Evolutionary conservation across 1,139 yeast species (phyloP), one percentile per base, ranked within the genome.

Genomic region (Zygosaccharomyces sapae): DNA sequence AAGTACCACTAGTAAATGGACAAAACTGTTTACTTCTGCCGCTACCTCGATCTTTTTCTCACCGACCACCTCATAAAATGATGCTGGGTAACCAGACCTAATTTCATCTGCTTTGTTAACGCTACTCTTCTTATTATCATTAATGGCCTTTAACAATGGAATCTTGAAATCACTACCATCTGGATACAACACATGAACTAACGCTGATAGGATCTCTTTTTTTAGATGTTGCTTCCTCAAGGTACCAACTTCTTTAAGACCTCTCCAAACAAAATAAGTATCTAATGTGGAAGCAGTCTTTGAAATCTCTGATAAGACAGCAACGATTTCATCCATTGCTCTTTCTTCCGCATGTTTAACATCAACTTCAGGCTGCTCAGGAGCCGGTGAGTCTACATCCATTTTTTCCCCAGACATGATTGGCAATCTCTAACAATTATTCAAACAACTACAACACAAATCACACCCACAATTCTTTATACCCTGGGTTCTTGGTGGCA

Each of bases 261-360:
- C 92, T 63, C 86, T 86, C 67, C 94, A 77, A 44, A 92, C 80
- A 68, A 84, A 87, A 55, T 97, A 80, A 56, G 95, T 87, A 68
- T 92, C 98, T 62, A 82, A 81, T 49, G 81, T 80, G 45, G 80
- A 68, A 4, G 87, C 86, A 0, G 96, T 88, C 65, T 84, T 84
- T 10, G 67, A 54, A 24, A 68, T 60, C 37, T 67, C 65, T 35
- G 59, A 63, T 36, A 70, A 55, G 2, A 67, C 60, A 7, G 57
- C 48, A 41, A 69, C 59, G 27, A 68, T 56, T 37, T 54, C 56
- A 13, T 58, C 59, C 36, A 69, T 64, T 10, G 63, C 58, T 35
- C 49, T 40, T 48, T 65, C 62, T 30, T 54, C 60, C 10, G 56
- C 59, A 35, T 52, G 51, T 45, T 52, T 48, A 20, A 48, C 52